phyloP scores from a whole-genome alignment of 306 rosid genomes.

The Prunus salicina region DNA sequence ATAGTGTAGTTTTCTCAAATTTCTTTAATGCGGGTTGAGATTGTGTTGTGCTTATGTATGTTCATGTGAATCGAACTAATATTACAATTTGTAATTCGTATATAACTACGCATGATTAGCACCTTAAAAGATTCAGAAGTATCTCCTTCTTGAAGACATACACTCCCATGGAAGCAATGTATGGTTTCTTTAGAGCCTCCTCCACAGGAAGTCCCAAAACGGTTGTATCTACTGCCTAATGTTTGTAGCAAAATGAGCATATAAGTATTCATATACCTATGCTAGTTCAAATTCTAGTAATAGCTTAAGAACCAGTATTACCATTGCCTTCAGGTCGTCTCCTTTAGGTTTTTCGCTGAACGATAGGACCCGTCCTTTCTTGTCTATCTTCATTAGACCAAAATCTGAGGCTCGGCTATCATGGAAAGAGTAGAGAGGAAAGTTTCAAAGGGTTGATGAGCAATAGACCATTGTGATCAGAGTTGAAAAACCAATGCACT shows the following conservation, averaged over 20 bases:
- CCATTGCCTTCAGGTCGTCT: slow-evolving; percentile 73
- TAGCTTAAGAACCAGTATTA: slow-evolving; percentile 28
- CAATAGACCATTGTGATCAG: not conserved
- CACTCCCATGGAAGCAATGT: slow-evolving; percentile 99
- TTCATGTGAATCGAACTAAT: not conserved
- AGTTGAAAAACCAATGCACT: not conserved
- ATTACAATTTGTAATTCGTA: not conserved
- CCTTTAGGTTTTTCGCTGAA: slow-evolving; percentile 94
- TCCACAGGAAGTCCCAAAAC: slow-evolving; percentile 82
- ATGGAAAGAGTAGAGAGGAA: slow-evolving; percentile 16
- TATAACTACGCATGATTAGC: slow-evolving; percentile 4
- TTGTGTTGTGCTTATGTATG: slow-evolving; percentile 11
- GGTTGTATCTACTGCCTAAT: slow-evolving; percentile 85
- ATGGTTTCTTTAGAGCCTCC: slow-evolving; percentile 79
- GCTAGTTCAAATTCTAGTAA: slow-evolving; percentile 2
- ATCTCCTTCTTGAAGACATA: slow-evolving; percentile 95
- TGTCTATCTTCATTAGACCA: slow-evolving; percentile 97
- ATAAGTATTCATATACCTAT: slow-evolving; percentile 16
- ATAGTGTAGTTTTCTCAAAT: slow-evolving; percentile 16
- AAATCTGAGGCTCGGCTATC: slow-evolving; percentile 96
- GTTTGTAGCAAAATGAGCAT: slow-evolving; percentile 27
- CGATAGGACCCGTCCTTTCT: slow-evolving; percentile 54
- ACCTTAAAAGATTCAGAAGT: slow-evolving; percentile 89
- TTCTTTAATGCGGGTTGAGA: not conserved
- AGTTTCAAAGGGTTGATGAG: slow-evolving; percentile 14